Evolutionary conservation across 352 stramenopile genomes (phyloP).

Genomic region (Pythium aquatile): DNA sequence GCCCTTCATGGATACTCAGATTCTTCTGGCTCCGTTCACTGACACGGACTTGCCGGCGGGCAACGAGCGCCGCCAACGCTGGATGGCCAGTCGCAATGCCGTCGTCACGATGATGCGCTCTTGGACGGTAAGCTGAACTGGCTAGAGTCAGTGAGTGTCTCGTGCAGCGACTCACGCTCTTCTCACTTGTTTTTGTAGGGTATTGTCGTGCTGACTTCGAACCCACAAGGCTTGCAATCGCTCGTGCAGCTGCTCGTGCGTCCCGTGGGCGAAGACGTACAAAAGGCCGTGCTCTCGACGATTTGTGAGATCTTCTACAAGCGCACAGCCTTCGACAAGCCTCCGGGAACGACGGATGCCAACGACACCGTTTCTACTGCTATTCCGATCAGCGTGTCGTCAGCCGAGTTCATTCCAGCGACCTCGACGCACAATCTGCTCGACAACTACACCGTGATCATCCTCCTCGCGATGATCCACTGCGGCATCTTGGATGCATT

Average conservation of each 20-base stretch:
- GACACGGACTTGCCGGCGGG: constrained; percentile 83
- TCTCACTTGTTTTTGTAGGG: constrained; percentile 31
- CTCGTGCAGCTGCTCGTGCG: constrained; percentile 84
- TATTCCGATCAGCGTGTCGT: constrained; percentile 71
- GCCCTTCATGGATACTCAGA: constrained; percentile 86
- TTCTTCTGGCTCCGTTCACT: constrained; percentile 85
- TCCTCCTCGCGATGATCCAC: constrained; percentile 84
- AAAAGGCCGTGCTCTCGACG: constrained; percentile 84
- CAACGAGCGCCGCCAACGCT: constrained; percentile 82
- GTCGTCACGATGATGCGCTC: constrained; percentile 91
- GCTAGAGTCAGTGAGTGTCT: neutral
- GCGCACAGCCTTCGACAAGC: constrained; percentile 78
- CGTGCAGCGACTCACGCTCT: neutral
- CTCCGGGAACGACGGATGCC: constrained; percentile 22
- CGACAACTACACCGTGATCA: constrained; percentile 88
- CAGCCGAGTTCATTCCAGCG: constrained; percentile 57
- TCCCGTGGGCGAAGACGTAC: constrained; percentile 87
- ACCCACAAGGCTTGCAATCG: constrained; percentile 84
- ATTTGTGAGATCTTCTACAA: constrained; percentile 91
- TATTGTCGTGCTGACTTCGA: constrained; percentile 84
- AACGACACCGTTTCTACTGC: constrained; percentile 41
- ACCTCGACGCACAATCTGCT: constrained; percentile 79
- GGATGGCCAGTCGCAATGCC: constrained; percentile 88
- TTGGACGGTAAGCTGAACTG: constrained; percentile 56
- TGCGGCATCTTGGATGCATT: constrained; percentile 82